Evolutionary conservation across 2,329 filamentous ascomycete genomes (phyloP).

Genomic region (Cyphellophora attinorum): DNA sequence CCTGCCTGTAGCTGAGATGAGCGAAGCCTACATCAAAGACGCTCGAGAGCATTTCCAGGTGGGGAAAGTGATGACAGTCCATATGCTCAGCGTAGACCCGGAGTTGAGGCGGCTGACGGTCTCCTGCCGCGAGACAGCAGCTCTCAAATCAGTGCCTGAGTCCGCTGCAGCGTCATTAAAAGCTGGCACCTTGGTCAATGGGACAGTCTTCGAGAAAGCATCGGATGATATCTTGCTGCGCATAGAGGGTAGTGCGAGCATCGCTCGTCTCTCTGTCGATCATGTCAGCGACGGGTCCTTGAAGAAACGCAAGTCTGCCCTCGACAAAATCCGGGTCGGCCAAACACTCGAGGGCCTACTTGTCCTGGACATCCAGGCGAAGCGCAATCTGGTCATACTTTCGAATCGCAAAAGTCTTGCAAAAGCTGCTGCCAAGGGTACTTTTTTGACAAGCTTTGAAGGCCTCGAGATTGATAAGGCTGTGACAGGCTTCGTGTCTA

Average conservation of each 20-base stretch:
- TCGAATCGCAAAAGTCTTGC: slow-evolving; percentile 77
- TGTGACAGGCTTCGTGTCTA: slow-evolving; percentile 72
- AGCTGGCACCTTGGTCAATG: slow-evolving; percentile 65
- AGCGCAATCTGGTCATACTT: slow-evolving; percentile 64
- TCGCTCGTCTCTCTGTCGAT: slow-evolving; percentile 64
- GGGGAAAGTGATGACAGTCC: slow-evolving; percentile 86
- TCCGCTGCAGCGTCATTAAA: slow-evolving; percentile 36
- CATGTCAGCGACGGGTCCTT: slow-evolving; percentile 79
- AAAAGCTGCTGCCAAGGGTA: slow-evolving; percentile 61
- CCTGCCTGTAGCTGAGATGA: slow-evolving; percentile 93
- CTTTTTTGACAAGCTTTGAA: slow-evolving; percentile 61
- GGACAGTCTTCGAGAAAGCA: slow-evolving; percentile 71
- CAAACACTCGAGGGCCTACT: slow-evolving; percentile 75
- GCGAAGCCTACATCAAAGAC: slow-evolving; percentile 87
- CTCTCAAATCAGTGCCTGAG: slow-evolving; percentile 7
- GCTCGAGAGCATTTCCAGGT: slow-evolving; percentile 79
- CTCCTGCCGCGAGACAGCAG: slow-evolving; percentile 79
- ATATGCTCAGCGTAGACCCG: slow-evolving; percentile 70
- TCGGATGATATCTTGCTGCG: slow-evolving; percentile 69
- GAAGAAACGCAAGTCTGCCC: slow-evolving; percentile 64
- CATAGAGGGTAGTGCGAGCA: slow-evolving; percentile 62
- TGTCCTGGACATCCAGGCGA: slow-evolving; percentile 75
- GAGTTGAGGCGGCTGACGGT: slow-evolving; percentile 66
- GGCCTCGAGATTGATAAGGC: slow-evolving; percentile 60
- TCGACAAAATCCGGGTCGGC: slow-evolving; percentile 75